phyloP scores from a whole-genome alignment of 192 early-diverging fungal genomes.

The Umbelopsis ramanniana region DNA sequence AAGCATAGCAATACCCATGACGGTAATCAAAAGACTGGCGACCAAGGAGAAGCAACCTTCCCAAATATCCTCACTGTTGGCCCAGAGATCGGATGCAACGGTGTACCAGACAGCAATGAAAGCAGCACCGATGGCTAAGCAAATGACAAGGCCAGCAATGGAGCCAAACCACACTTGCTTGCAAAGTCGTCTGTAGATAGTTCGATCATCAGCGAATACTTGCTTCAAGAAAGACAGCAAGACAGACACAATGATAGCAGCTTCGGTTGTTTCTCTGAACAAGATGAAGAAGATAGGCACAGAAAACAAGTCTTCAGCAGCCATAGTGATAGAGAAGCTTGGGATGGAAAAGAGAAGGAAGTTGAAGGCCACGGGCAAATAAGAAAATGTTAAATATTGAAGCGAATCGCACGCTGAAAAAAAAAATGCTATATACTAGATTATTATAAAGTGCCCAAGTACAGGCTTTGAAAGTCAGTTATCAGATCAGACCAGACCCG shows the following conservation, averaged over 20 bases:
- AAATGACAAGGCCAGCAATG: slow-evolving; percentile 64
- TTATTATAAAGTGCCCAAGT: background rate
- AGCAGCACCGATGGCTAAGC: slow-evolving; percentile 70
- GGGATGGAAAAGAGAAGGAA: slow-evolving; percentile 1
- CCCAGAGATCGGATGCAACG: slow-evolving; percentile 56
- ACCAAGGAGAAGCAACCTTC: slow-evolving; percentile 86
- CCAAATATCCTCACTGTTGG: slow-evolving; percentile 77
- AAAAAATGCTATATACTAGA: background rate
- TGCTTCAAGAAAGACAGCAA: slow-evolving; percentile 79
- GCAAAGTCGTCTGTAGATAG: slow-evolving; percentile 55
- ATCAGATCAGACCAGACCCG: background rate
- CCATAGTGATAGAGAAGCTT: slow-evolving; percentile 5
- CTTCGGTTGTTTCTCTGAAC: slow-evolving; percentile 86
- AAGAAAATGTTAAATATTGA: background rate
- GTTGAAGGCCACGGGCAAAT: background rate
- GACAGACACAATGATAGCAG: slow-evolving; percentile 85
- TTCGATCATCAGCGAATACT: slow-evolving; percentile 58
- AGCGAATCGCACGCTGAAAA: no score
- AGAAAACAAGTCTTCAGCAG: slow-evolving; percentile 58
- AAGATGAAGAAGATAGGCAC: slow-evolving; percentile 78
- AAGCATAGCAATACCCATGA: slow-evolving; percentile 85
- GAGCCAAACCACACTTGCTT: slow-evolving; percentile 84
- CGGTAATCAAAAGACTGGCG: slow-evolving; percentile 76
- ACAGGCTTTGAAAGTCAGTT: background rate
- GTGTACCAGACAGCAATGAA: slow-evolving; percentile 85